Evolutionary conservation across 192 early-diverging fungal species (phyloP).

Genomic region (Backusella macrospora): DNA sequence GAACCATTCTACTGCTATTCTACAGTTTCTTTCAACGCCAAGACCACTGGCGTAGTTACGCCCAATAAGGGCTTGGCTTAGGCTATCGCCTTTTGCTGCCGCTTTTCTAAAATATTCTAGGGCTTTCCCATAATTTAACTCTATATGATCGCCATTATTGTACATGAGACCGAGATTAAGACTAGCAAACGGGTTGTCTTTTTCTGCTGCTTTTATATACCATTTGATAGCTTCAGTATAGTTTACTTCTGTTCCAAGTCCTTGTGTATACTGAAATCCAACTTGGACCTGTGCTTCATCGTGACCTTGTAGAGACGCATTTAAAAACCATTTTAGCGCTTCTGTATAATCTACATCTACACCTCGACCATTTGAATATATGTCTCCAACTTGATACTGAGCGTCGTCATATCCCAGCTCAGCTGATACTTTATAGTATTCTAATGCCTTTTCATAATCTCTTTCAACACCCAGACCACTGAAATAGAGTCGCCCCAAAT

Average conservation of each 20-base stretch:
- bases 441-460: conserved; percentile 50
- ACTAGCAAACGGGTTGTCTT: conserved; percentile 56
- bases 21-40: conserved; percentile 5
- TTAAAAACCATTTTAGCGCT: conserved; percentile 61
- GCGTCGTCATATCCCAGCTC: conserved; percentile 57
- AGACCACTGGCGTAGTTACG: neutral
- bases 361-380: neutral
- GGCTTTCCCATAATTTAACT: conserved; percentile 29
- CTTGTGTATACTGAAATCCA: conserved; percentile 50
- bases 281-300: conserved; percentile 50
- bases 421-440: neutral
- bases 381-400: conserved; percentile 41
- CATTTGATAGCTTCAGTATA: conserved; percentile 30
- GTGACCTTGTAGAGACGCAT: conserved; percentile 68
- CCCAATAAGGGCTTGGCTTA: neutral
- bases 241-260: conserved; percentile 37
- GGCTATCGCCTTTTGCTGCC: conserved; percentile 57
- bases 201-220: conserved; percentile 32
- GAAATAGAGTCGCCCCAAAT: conserved; percentile 75
- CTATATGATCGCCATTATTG: neutral
- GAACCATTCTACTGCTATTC: neutral
- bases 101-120: conserved; percentile 62
- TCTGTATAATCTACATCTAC: conserved; percentile 47
- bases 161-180: conserved; percentile 34
- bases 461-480: conserved; percentile 68